A percentile compares a stretch with the other conserved stretches of the same genome.
Conservation (phyloP, 208 protist genomes). For the Sergeia podlipaevii region DNA sequence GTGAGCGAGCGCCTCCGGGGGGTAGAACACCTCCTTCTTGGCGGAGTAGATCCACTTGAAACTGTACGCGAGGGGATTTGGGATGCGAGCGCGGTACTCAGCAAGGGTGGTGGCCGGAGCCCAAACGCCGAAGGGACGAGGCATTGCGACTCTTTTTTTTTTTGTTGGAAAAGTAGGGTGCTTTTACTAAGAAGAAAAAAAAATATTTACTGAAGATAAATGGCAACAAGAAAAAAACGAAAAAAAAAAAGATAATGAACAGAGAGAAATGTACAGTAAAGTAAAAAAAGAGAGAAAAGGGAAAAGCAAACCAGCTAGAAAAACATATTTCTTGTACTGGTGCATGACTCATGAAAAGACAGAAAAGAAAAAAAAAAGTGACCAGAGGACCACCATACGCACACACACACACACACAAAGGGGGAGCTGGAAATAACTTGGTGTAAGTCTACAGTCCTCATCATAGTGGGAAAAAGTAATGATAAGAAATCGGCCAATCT, state of each 20-base stretch:
- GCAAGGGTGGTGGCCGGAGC: conserved; percentile 80
- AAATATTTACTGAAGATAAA: neutral
- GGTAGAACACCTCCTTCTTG: conserved; percentile 77
- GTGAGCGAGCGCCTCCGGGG: conserved; percentile 76
- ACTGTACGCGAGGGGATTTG: conserved; percentile 47
- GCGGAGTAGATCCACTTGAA: conserved; percentile 41
- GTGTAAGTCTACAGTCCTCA: too few species aligned
- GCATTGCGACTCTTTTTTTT: conserved; percentile 31
- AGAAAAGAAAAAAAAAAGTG: too few species aligned
- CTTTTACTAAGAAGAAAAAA: neutral
- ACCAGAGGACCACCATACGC: too few species aligned
- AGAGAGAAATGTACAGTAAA: conserved; percentile 4
- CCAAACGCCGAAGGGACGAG: conserved; percentile 85
- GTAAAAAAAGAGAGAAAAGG: conserved; percentile 14
- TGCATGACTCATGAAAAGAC: too few species aligned
- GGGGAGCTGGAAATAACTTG: too few species aligned
- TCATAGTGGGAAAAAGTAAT: too few species aligned
- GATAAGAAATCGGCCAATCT: too few species aligned
- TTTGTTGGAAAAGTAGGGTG: neutral
- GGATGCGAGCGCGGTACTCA: conserved; percentile 76
- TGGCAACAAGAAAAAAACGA: conserved; percentile 12
- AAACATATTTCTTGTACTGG: neutral
- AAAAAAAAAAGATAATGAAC: conserved; percentile 4
- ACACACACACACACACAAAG: too few species aligned
- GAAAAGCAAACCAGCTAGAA: neutral